phyloP scores from a whole-genome alignment of 2,329 filamentous ascomycete species.

The Magnaporthiopsis rhizophila region DNA sequence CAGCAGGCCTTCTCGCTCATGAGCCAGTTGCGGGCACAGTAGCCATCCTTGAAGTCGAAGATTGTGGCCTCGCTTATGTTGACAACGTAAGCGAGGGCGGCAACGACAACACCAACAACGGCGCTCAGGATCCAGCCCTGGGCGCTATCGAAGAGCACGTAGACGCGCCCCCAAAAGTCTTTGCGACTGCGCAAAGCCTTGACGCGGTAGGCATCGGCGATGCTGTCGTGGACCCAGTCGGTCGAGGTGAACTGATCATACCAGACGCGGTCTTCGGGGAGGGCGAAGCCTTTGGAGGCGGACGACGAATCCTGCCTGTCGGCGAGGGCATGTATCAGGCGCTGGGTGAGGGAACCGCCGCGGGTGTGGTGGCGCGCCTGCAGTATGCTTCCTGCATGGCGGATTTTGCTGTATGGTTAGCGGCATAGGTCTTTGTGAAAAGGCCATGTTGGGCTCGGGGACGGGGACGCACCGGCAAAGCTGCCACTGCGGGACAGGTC shows the following conservation, averaged over 20 bases:
- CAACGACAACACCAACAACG: constrained; percentile 78
- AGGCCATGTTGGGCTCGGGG: not conserved
- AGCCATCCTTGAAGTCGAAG: constrained; percentile 88
- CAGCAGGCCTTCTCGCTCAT: constrained; percentile 59
- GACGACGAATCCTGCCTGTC: constrained; percentile 50
- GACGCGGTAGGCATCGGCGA: constrained; percentile 84
- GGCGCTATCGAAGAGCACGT: constrained; percentile 71
- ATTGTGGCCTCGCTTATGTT: constrained; percentile 78
- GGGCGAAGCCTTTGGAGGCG: constrained; percentile 53
- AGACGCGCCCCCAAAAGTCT: constrained; percentile 73
- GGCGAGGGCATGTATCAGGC: constrained; percentile 53
- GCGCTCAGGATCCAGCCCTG: constrained; percentile 95
- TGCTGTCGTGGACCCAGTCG: constrained; percentile 97
- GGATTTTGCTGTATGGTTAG: not conserved
- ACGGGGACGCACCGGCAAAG: constrained; percentile 16
- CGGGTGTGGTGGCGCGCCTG: constrained; percentile 43
- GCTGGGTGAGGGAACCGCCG: constrained; percentile 49
- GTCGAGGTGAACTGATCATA: constrained; percentile 98
- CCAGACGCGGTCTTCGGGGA: constrained; percentile 84
- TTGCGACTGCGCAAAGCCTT: constrained; percentile 74
- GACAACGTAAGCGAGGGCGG: constrained; percentile 78
- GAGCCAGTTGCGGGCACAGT: constrained; percentile 67
- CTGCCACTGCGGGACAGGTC: constrained; percentile 22
- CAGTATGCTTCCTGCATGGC: not conserved
- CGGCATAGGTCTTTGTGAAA: not conserved